These are phyloP conservation scores for Termitomyces sp. DNA, from an alignment of 768 basidiomycete species.

Conservation along the genomic window DNA sequence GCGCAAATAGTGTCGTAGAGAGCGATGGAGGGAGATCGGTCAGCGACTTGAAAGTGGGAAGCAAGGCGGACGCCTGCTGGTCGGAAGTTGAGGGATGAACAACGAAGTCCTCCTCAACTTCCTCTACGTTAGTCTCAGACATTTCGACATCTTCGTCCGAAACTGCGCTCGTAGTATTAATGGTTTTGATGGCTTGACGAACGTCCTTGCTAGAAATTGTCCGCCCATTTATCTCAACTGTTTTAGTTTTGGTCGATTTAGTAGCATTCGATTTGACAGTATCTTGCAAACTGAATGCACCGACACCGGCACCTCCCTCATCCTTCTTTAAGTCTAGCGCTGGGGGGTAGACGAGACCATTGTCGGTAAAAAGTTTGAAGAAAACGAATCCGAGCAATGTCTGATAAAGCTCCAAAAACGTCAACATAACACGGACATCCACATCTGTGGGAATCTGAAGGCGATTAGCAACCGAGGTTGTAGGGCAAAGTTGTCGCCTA, in stretches of 20 bases:
- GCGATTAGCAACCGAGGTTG: slow-evolving; percentile 7
- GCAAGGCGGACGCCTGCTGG: slow-evolving; percentile 35
- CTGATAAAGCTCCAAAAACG: slow-evolving; percentile 97
- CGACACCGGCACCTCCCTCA: slow-evolving; percentile 81
- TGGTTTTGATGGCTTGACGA: slow-evolving; percentile 56
- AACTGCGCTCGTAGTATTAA: slow-evolving; percentile 25
- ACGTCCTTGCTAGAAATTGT: slow-evolving; percentile 48
- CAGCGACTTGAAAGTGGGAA: slow-evolving; percentile 68
- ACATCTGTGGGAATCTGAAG: slow-evolving; percentile 87
- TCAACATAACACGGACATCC: slow-evolving; percentile 96
- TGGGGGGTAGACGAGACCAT: slow-evolving; percentile 91
- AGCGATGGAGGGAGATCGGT: slow-evolving; percentile 52
- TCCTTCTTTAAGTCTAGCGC: slow-evolving; percentile 79
- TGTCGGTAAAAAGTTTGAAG: slow-evolving; percentile 98
- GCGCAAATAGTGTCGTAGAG: slow-evolving; percentile 66
- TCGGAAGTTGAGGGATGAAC: slow-evolving; percentile 49
- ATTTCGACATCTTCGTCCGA: slow-evolving; percentile 33
- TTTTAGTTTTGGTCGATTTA: slow-evolving; percentile 40
- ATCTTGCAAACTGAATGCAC: slow-evolving; percentile 76
- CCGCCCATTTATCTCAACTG: slow-evolving; percentile 37
- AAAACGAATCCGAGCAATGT: slow-evolving; percentile 93
- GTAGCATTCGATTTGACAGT: slow-evolving; percentile 26
- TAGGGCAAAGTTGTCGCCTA: slow-evolving; percentile 30
- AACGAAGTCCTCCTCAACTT: slow-evolving; percentile 66
- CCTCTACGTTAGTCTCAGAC: slow-evolving; percentile 27